phyloP scores from a whole-genome alignment of 2,329 filamentous ascomycete species.

The Byssothecium circinans region DNA sequence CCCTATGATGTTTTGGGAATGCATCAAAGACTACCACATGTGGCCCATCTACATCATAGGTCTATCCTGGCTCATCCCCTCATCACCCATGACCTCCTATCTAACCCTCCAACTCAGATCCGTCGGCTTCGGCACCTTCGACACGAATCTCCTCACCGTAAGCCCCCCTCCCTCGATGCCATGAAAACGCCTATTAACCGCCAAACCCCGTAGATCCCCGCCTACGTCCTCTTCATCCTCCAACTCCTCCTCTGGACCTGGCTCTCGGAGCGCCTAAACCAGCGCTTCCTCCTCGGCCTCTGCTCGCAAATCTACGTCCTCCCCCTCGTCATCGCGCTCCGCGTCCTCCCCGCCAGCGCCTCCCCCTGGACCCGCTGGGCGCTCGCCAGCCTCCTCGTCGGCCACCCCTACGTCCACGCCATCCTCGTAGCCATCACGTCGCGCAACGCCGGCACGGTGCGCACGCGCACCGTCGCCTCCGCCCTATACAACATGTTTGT shows the following conservation, averaged over 20 bases:
- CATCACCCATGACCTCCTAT: slow-evolving; percentile 34
- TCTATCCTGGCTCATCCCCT: slow-evolving; percentile 40
- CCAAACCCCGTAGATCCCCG: slow-evolving; percentile 43
- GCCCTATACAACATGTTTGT: slow-evolving; percentile 49
- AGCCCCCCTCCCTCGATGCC: background rate
- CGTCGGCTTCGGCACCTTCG: slow-evolving; percentile 41
- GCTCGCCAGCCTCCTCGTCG: slow-evolving; percentile 45
- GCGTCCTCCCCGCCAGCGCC: slow-evolving; percentile 30
- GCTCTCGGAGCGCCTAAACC: slow-evolving; percentile 54
- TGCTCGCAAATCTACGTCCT: slow-evolving; percentile 45
- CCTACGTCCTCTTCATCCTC: slow-evolving; percentile 51
- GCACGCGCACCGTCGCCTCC: slow-evolving; percentile 47
- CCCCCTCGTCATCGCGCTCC: slow-evolving; percentile 43
- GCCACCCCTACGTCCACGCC: slow-evolving; percentile 49
- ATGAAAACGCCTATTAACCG: background rate
- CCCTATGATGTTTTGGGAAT: slow-evolving; percentile 52
- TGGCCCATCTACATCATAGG: slow-evolving; percentile 47
- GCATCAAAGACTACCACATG: slow-evolving; percentile 59
- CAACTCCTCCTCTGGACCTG: slow-evolving; percentile 55
- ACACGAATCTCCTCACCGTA: slow-evolving; percentile 44
- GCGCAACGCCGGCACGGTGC: slow-evolving; percentile 47
- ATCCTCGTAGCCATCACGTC: slow-evolving; percentile 49
- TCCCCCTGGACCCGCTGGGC: slow-evolving; percentile 45
- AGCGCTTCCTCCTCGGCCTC: slow-evolving; percentile 53
- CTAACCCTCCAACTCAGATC: slow-evolving; percentile 40